Evolutionary conservation across 768 basidiomycete genomes (phyloP), one percentile per base, ranked within the genome.

Genomic region (Zangia roseola): DNA sequence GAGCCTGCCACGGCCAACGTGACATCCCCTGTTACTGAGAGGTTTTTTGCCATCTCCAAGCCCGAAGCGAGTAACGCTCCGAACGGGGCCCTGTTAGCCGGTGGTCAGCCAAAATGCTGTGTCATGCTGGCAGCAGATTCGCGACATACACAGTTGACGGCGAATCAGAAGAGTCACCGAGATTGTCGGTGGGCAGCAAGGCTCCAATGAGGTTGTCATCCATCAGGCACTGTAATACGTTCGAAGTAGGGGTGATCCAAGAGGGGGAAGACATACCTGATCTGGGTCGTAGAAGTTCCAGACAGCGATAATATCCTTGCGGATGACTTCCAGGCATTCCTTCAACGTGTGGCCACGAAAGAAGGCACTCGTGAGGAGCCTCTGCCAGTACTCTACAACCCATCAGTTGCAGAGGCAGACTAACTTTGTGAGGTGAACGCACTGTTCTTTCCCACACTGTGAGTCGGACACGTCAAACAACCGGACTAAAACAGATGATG

Each of bases 261-360:
- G 7, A n/a, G 24, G 8, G 24, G 14, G n/a, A 1, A 24, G 28
- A 4, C 34, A 13, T 43, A 50, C 56, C 17, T 43, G 1, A 16
- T 57, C 57, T 2, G 51, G 56, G 31, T 57, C 56, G 4, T 30
- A 14, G 5, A 57, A 49, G 19, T 57, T 57, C 56, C 56, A 57
- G 24, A 54, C 23, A 0, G 41, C 34, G 16, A 49, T n/a, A 4
- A 57, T 19, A 8, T 57, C 56, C 8, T 38, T n/a, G 6, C 4
- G 47, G 13, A 57, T 59, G 7, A 54, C 47, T 23, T 50, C 2
- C 36, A 57, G 44, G 7, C 56, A 57, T 38, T 50, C 34, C 4
- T 34, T 10, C 19, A 59, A 34, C 19, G 56, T 46, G 31, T 23
- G 44, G 6, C 43, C 44, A 0, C 45, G 37, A 44, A 57, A 49